Conservation (phyloP, 345 rosid species). For the Lagerstroemia speciosa region DNA sequence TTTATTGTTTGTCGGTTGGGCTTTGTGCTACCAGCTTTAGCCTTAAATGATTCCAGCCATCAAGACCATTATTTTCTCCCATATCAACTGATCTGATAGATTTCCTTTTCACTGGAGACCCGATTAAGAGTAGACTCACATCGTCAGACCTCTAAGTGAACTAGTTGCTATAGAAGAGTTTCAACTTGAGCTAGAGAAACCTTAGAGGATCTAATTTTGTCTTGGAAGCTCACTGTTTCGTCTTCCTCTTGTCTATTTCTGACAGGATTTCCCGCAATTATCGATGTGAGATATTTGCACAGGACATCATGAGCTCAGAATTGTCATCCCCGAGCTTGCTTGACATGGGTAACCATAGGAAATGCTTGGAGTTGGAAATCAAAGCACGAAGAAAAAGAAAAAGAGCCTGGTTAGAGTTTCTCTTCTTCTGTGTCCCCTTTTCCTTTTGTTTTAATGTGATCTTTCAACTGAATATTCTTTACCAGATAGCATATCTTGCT, state of each 20-base stretch:
- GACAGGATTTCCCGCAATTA: neutral
- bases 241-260: neutral
- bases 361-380: neutral
- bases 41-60: neutral
- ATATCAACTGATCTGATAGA: neutral
- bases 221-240: too few relatives aligned
- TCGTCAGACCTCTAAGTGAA: too few relatives aligned
- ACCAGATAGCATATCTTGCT: neutral
- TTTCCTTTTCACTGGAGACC: neutral
- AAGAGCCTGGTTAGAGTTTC: neutral
- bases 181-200: too few relatives aligned
- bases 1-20: neutral
- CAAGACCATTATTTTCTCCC: too few relatives aligned
- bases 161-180: too few relatives aligned
- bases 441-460: neutral
- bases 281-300: neutral
- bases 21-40: neutral
- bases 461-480: neutral
- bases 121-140: neutral
- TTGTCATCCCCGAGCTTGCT: neutral
- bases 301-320: neutral
- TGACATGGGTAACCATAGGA: neutral
- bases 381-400: neutral
- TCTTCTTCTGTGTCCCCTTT: neutral
- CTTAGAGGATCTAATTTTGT: too few relatives aligned